These are phyloP conservation scores for Pseudogymnoascus sp. DNA, from an alignment of 2,329 filamentous ascomycete species.

Conservation along the genomic window DNA sequence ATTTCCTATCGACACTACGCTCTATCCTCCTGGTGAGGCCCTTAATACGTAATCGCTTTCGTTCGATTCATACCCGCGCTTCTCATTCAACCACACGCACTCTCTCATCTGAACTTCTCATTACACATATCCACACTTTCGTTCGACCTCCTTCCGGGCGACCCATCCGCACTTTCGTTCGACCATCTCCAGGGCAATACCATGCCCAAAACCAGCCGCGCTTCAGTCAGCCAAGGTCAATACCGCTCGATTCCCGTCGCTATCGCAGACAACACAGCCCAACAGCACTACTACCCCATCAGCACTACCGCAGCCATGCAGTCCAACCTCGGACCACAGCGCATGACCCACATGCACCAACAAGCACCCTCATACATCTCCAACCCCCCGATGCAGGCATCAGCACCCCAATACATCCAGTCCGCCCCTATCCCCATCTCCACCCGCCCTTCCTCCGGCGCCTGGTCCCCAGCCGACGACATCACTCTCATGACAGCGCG, in stretches of 20 bases:
- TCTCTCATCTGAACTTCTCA: conserved; percentile 2
- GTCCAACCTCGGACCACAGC: conserved; percentile 10
- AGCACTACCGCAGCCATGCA: conserved; percentile 18
- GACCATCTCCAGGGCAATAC: conserved; percentile 10
- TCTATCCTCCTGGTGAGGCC: conserved; percentile 23
- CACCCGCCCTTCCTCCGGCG: conserved; percentile 49
- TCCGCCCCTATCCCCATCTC: conserved; percentile 12
- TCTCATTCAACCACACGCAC: conserved; percentile 9
- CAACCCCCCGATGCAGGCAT: conserved; percentile 15
- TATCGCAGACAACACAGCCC: conserved; percentile 13
- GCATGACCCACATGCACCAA: conserved; percentile 13
- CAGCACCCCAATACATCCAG: conserved; percentile 5
- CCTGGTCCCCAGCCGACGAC: conserved; percentile 70
- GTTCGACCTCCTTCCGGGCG: conserved; percentile 9
- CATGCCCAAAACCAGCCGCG: conserved; percentile 24
- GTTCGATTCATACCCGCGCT: conserved; percentile 5
- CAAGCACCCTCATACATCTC: conserved; percentile 7
- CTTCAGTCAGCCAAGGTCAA: conserved; percentile 19
- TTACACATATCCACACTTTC: conserved; percentile 10
- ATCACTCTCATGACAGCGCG: conserved; percentile 63
- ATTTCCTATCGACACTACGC: conserved; percentile 14
- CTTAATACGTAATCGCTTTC: conserved; percentile 20
- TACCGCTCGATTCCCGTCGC: conserved; percentile 19
- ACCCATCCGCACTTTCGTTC: conserved; percentile 10
- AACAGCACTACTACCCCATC: conserved; percentile 14